Conservation (phyloP, 2,329 filamentous ascomycete species). For the Cladophialophora immunda region DNA sequence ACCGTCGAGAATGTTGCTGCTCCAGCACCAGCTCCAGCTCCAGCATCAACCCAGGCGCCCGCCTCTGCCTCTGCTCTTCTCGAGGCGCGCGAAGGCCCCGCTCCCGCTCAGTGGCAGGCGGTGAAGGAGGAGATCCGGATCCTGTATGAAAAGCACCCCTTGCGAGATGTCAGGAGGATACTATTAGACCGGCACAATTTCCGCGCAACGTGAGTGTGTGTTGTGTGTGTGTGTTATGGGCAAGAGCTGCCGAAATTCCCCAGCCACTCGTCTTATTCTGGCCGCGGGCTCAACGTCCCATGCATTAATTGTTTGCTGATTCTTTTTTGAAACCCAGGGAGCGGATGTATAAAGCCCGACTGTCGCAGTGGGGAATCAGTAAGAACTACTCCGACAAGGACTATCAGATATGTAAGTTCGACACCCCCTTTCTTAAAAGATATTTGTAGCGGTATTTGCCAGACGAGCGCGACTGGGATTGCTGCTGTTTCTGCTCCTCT, state of each 20-base stretch:
- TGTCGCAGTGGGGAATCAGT: conserved; percentile 40
- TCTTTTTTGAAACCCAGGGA: conserved; percentile 23
- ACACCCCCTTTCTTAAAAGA: neutral
- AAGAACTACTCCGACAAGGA: conserved; percentile 43
- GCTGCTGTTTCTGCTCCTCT: neutral
- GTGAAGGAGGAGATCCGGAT: conserved; percentile 38
- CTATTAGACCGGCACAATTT: conserved; percentile 39
- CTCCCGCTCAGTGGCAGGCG: conserved; percentile 38
- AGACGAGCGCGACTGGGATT: no score
- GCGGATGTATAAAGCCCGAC: conserved; percentile 39
- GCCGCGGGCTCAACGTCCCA: conserved; percentile 4
- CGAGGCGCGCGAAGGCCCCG: conserved; percentile 38
- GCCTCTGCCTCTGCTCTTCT: conserved; percentile 28
- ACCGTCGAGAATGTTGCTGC: conserved; percentile 31
- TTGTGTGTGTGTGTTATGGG: neutral
- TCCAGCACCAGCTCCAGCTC: conserved; percentile 20
- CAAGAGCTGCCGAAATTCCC: conserved; percentile 8
- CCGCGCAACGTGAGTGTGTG: conserved; percentile 39
- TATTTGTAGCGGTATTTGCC: neutral
- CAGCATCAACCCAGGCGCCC: conserved; percentile 14
- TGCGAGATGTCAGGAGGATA: conserved; percentile 38
- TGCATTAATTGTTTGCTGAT: conserved; percentile 19
- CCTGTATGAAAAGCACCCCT: conserved; percentile 38
- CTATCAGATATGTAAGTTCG: conserved; percentile 37
- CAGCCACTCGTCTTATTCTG: conserved; percentile 14